Conservation (phyloP, 352 stramenopile genomes). For the Pythium monospermum region DNA sequence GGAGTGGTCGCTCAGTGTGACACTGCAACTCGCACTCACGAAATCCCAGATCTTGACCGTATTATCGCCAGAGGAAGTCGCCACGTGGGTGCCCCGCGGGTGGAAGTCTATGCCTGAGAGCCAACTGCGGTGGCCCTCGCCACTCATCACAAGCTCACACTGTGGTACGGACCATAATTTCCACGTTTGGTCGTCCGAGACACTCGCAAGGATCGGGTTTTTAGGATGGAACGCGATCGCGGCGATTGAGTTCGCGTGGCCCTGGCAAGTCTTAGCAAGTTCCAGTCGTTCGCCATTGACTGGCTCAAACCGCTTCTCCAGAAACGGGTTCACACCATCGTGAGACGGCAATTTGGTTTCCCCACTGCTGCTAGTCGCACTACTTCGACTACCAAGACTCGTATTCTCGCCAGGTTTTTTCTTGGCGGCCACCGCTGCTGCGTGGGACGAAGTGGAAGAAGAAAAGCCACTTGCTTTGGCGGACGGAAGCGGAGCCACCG, state of each 20-base stretch:
- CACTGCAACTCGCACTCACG: constrained; percentile 77
- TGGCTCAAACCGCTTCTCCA: constrained; percentile 69
- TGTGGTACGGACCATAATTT: constrained; percentile 92
- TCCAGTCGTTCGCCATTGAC: constrained; percentile 71
- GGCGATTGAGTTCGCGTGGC: constrained; percentile 88
- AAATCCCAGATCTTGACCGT: constrained; percentile 96
- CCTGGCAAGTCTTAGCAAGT: constrained; percentile 84
- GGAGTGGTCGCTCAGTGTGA: constrained; percentile 90
- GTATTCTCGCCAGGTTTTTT: constrained; percentile 27
- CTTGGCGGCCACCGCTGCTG: constrained; percentile 9
- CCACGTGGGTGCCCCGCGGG: constrained; percentile 88
- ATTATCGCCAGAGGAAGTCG: constrained; percentile 89
- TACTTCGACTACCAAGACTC: constrained; percentile 13
- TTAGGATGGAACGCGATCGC: constrained; percentile 91
- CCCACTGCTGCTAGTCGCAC: background rate
- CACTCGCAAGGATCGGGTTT: constrained; percentile 90
- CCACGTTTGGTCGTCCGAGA: constrained; percentile 93
- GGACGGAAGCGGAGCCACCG: constrained; percentile 25
- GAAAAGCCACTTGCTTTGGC: constrained; percentile 10
- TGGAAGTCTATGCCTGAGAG: constrained; percentile 90
- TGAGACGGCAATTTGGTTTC: constrained; percentile 63
- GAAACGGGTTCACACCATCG: constrained; percentile 63
- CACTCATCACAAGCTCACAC: constrained; percentile 93
- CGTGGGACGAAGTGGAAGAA: background rate
- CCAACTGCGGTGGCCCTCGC: constrained; percentile 91